phyloP scores from a whole-genome alignment of 169 alveolate genomes.

The Cryptosporidium viatorum region DNA sequence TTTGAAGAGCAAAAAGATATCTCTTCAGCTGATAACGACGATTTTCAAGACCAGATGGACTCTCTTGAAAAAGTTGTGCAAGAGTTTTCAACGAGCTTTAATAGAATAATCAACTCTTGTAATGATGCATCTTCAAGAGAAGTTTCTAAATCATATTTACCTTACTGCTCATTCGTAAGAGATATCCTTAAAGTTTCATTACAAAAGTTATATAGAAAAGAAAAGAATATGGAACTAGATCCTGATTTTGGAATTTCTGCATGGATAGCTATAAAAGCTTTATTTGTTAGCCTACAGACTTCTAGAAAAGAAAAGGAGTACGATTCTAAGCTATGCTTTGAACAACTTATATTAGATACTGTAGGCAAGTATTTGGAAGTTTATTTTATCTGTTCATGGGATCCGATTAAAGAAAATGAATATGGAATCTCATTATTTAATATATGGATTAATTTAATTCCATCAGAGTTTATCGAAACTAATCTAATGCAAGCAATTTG shows the following conservation, averaged over 20 bases:
- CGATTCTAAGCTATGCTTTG: constrained; percentile 28
- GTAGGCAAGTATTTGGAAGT: constrained; percentile 16
- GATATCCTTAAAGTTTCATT: neutral
- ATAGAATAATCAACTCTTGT: neutral
- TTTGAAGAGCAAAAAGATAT: neutral
- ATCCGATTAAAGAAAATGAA: constrained; percentile 36
- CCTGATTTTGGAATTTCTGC: constrained; percentile 41
- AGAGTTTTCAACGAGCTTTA: neutral
- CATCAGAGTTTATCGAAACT: constrained; percentile 16
- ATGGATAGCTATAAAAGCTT: constrained; percentile 24
- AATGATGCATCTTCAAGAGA: constrained; percentile 4
- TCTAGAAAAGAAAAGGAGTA: constrained; percentile 21
- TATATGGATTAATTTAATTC: constrained; percentile 43
- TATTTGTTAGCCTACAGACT: constrained; percentile 21
- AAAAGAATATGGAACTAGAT: neutral
- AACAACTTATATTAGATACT: neutral
- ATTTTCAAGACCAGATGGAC: constrained; percentile 4
- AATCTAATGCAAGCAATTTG: constrained; percentile 24
- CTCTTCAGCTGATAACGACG: neutral
- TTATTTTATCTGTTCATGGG: constrained; percentile 50
- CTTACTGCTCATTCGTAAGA: constrained; percentile 16
- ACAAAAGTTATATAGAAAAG: constrained; percentile 4
- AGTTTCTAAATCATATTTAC: constrained; percentile 40
- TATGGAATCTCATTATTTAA: constrained; percentile 34
- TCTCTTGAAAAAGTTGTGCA: constrained; percentile 1